Evolutionary conservation across 768 basidiomycete genomes (phyloP), one percentile per base, ranked within the genome.

Genomic region (Boletus vermiculosoides): DNA sequence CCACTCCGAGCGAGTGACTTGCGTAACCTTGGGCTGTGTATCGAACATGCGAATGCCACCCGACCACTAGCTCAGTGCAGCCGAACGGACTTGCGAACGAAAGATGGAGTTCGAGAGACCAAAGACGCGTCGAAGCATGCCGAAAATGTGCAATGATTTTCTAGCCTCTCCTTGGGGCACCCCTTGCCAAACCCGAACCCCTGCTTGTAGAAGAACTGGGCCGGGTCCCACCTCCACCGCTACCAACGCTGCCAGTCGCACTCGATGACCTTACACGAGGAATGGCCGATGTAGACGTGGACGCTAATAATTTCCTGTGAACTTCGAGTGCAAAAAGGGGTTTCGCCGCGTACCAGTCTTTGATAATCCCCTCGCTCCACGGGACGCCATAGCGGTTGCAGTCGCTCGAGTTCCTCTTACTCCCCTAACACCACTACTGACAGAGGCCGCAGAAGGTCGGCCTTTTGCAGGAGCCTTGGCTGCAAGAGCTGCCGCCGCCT

Each of bases 341-440:
- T 10, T 41, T 49, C 18, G 25, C 41, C 12, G 49, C 71, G 34
- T 65, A 81, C 80, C 76, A 65, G 71, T 64, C 58, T 72, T 75
- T 30, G 75, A 60, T 63, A 28, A 65, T 77, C 62, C 78, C 75
- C 59, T 74, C 69, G 37, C 78, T 82, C 56, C 83, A 80, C 76
- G 71, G 25, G 70, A 63, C 4, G 71, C 72, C 64, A 66, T 71
- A 12, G 70, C 71, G 13, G 69, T 80, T 76, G 83, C 68, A 13
- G 83, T 87, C 2, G 83, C 86, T 44, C 85, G 78, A 6, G 84
- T 92, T 4, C 88, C 90, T 52, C 87, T 80, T 31, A 89, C 84
- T 9, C 89, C 90, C 64, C 87, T 73, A 3, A 89, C 81, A 16
- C 83, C 81, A 34, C 88, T 87, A 23, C 82, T 76, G 45, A 68